Conservation (phyloP, 495 filamentous ascomycete species). For the Talaromyces proteolyticus region DNA sequence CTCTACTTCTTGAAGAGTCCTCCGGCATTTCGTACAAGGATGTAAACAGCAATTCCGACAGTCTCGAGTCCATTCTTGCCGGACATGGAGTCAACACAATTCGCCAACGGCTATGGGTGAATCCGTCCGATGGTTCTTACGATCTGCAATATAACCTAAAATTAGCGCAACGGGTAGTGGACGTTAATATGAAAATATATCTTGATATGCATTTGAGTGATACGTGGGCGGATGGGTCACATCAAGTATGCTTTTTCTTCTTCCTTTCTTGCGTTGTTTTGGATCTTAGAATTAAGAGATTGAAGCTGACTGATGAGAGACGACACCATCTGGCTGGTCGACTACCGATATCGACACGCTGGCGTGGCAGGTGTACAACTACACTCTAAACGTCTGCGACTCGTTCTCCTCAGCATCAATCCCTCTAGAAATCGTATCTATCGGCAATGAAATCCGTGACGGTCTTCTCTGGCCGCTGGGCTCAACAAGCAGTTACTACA, state of each 20-base stretch:
- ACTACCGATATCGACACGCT: slow-evolving; percentile 49
- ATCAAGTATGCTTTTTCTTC: slow-evolving; percentile 24
- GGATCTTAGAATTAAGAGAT: background rate
- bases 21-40: slow-evolving; percentile 56
- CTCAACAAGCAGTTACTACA: slow-evolving; percentile 40
- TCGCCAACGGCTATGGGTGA: slow-evolving; percentile 69
- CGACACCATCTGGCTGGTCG: slow-evolving; percentile 56
- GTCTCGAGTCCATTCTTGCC: slow-evolving; percentile 58
- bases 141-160: slow-evolving; percentile 64
- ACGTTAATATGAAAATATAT: slow-evolving; percentile 58
- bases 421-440: slow-evolving; percentile 55
- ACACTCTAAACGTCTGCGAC: slow-evolving; percentile 56
- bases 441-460: slow-evolving; percentile 63
- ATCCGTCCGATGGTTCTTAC: slow-evolving; percentile 58
- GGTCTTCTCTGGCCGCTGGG: slow-evolving; percentile 63
- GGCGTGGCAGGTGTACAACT: slow-evolving; percentile 57
- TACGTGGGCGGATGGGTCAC: slow-evolving; percentile 51
- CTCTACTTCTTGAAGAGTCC: slow-evolving; percentile 57
- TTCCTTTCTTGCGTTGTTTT: background rate
- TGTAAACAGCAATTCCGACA: slow-evolving; percentile 39
- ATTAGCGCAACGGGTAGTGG: slow-evolving; percentile 57
- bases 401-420: slow-evolving; percentile 48
- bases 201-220: slow-evolving; percentile 68
- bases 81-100: slow-evolving; percentile 64
- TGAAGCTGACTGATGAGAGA: slow-evolving; percentile 13